phyloP scores from a whole-genome alignment of 208 protist species.

The Herpetomonas samuelpessoai region DNA sequence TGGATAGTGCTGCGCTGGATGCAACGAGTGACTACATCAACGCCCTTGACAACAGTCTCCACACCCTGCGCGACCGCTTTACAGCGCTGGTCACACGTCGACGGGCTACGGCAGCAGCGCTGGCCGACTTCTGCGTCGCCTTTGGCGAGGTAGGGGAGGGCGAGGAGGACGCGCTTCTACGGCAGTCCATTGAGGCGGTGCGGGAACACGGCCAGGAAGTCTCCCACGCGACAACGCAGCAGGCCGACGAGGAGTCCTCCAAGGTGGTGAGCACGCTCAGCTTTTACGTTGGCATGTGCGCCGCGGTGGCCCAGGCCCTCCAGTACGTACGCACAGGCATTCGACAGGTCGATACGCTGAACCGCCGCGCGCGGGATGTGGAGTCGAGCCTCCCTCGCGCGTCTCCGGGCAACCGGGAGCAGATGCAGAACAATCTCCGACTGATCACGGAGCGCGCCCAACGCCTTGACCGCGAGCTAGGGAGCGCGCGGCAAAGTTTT shows the following conservation, averaged over 20 bases:
- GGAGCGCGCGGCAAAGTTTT: conserved; percentile 34
- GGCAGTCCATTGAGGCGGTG: conserved; percentile 46
- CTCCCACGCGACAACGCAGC: conserved; percentile 43
- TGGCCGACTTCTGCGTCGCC: conserved; percentile 49
- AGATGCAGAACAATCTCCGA: conserved; percentile 24
- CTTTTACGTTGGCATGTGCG: conserved; percentile 85
- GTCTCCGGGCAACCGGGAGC: conserved; percentile 19
- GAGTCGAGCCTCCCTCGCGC: conserved; percentile 23
- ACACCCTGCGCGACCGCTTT: conserved; percentile 23
- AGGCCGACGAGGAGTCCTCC: conserved; percentile 64
- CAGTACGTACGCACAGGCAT: conserved; percentile 32
- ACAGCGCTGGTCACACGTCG: conserved; percentile 21
- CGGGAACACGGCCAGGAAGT: conserved; percentile 61
- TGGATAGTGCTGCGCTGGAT: neutral
- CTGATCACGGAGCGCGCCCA: conserved; percentile 30
- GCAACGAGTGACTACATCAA: conserved; percentile 22
- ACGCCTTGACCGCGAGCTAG: conserved; percentile 27
- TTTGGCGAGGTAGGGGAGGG: conserved; percentile 44
- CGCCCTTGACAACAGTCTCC: conserved; percentile 22
- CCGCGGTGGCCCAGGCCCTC: conserved; percentile 55
- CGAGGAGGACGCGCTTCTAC: conserved; percentile 51
- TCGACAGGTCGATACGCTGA: conserved; percentile 9
- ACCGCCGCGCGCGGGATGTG: conserved; percentile 14
- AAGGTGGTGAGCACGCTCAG: conserved; percentile 79
- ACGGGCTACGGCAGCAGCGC: conserved; percentile 8